Base-by-base conservation (phyloP, 179 eudicot genomes). In the Spinacia oleracea region DNA sequence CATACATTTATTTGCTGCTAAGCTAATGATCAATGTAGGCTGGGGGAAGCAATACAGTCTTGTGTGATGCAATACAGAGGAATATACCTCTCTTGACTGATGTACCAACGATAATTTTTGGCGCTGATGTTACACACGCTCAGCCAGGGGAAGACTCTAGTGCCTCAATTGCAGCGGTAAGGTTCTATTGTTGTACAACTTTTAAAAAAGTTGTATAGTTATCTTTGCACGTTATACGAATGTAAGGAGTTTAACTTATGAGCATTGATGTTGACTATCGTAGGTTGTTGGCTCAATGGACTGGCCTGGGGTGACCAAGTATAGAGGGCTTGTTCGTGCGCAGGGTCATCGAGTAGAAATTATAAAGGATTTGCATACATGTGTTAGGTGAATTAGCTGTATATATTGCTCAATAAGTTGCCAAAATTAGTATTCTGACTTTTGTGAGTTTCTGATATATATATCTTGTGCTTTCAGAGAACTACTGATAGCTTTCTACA, bases 51-150 rank as follows among this genome's bases (percentile, higher is more conserved):
- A 93, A 92, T 70, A 81, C 84, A 14, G 89, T 87, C 2, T 77
- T 92, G 72, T 29, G 23, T 18, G 78, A 72, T 70, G 88, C 91
- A 9, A 0, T 83, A 0, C 32, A 31, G 8, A 76, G 77, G 56
- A 81, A 12, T 15, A 85, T 88, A 34, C 94, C 92, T 1, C 8
- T 76, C 1, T 27, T 93, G 23, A 75, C 82, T 20, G 93, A 92
- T 53, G 45, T 32, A 4, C 89, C 91, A 1, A 93, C 93, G 0
- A 92, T 93, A 0, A 82, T 96, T 1, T 88, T 96, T 80, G 99
- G 99, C 34, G 99, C 97, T 75, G 98, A 96, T 88, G 98, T 96
- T 5, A 91, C 99, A 27, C 99, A 93, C 88, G 90, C 98, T 21
- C 66, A 77, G 21, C 91, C 91, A 0, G 98, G 99, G 74, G 99